Base-by-base conservation (phyloP, 306 rosid genomes). In the Mucuna pruriens region DNA sequence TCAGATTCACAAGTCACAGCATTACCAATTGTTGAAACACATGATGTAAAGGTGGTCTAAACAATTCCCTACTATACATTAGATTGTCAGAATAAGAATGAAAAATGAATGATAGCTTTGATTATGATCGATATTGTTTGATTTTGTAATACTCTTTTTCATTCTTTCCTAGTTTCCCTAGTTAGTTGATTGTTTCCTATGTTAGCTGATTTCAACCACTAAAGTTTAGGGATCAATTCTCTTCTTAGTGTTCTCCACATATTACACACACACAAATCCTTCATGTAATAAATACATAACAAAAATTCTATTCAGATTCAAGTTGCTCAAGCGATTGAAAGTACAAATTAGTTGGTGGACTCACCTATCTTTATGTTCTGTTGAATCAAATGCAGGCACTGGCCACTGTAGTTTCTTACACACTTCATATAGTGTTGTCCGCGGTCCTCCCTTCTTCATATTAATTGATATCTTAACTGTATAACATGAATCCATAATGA, bases 401-500 rank as follows among this genome's bases (percentile, higher is more conserved):
- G 86, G 94, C 99, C 99, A 96, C 79, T 88, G 94, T 75, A 79
- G 76, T 76, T 58, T 90, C 91, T 82, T 93, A 83, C 99, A 96
- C 36, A 93, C 75, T 23, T 88, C 89, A 39, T 70, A 84, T 38
- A 96, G 86, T 62, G 92, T 44, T 25, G 58, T 80, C 20, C 99
- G 89, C 13, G 98, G 99, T 77, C 97, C 99, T 86, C 98, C 99
- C 86, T 93, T 95, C 82, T 84, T 88, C 89, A 83, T 88, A 75
- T 77, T 87, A 80, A 88, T 90, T 61, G 93, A 67, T 71, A 82
- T 74, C 51, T 88, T 87, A 54, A 85, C 93, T 90, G 88, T 76
- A 57, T 64, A 77, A 20, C 71, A 75, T 46, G 75, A 71, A 84
- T 66, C 22, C 76, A 49, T 16, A 78, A 65, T 42, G 19, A 66